Percentiles rank a stretch among this genome's conserved stretches.
These are phyloP conservation scores for Thelonectria blattea DNA, from an alignment of 2,329 filamentous ascomycete genomes.

Conservation along the genomic window DNA sequence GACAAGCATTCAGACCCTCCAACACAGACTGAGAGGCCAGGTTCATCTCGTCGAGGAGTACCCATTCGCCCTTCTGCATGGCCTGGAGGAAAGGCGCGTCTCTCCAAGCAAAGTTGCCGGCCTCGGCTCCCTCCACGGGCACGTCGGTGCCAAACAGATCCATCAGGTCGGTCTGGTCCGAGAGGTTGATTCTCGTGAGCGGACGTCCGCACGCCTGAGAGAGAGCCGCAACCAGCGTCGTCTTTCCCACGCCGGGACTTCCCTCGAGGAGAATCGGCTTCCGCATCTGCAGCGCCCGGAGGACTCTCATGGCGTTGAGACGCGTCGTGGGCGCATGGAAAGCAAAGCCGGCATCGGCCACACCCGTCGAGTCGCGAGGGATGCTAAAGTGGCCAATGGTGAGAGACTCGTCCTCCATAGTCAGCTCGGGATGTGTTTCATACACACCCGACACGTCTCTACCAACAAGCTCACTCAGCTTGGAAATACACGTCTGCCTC, in stretches of 20 bases:
- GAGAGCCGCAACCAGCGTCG: constrained; percentile 85
- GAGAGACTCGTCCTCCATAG: constrained; percentile 57
- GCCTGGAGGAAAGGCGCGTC: constrained; percentile 94
- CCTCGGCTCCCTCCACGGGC: constrained; percentile 88
- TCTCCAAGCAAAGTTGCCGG: constrained; percentile 92
- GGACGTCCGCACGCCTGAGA: constrained; percentile 80
- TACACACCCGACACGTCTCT: constrained; percentile 71
- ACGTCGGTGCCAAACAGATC: constrained; percentile 97
- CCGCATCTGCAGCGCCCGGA: constrained; percentile 83
- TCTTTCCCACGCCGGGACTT: constrained; percentile 98
- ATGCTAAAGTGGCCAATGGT: constrained; percentile 79
- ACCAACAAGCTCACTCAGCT: constrained; percentile 71
- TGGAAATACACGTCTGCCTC: constrained; percentile 72
- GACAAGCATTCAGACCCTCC: constrained; percentile 93
- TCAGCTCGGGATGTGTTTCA: constrained; percentile 64
- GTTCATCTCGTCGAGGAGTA: constrained; percentile 98
- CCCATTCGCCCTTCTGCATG: constrained; percentile 97
- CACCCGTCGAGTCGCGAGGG: constrained; percentile 52
- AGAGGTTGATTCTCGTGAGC: constrained; percentile 93
- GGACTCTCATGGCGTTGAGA: constrained; percentile 87
- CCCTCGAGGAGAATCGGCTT: constrained; percentile 96
- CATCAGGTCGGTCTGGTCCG: constrained; percentile 97
- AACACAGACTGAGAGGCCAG: constrained; percentile 95
- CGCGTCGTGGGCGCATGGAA: constrained; percentile 90
- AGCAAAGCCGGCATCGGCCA: constrained; percentile 53